Percentiles rank a stretch among this genome's conserved stretches.
These are phyloP conservation scores for Populus tremula DNA, from an alignment of 345 rosid species.

Conservation along the genomic window DNA sequence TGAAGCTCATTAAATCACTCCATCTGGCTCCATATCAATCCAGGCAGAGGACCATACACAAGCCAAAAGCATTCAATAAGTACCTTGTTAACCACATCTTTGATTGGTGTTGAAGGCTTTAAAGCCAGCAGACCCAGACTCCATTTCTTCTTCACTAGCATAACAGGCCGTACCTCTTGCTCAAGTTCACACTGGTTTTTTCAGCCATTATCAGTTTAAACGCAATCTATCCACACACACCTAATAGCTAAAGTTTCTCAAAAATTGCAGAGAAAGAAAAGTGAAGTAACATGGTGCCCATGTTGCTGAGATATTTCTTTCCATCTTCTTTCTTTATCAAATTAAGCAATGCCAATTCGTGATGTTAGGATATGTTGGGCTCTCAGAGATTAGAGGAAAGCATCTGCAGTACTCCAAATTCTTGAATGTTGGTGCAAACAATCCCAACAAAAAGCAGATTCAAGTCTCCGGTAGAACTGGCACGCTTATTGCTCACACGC, in stretches of 20 bases:
- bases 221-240: not conserved
- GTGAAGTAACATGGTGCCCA: not conserved
- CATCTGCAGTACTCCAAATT: conserved; percentile 61
- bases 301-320: conserved; percentile 19
- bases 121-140: not conserved
- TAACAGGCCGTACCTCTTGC: not conserved
- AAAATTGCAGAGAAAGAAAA: not conserved
- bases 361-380: conserved; percentile 29
- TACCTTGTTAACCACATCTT: not conserved
- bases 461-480: conserved; percentile 47
- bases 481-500: conserved; percentile 52
- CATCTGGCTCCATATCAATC: not conserved
- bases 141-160: not conserved
- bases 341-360: conserved; percentile 34
- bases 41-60: not conserved
- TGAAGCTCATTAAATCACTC: not conserved
- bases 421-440: conserved; percentile 11
- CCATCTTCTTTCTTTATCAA: conserved; percentile 40
- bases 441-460: not conserved
- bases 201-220: not conserved
- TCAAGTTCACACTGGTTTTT: not conserved
- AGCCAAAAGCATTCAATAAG: not conserved
- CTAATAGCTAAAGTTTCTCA: not conserved
- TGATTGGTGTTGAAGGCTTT: not conserved
- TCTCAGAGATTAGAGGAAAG: conserved; percentile 45